phyloP scores from a whole-genome alignment of 176 grass and related monocot species.

The Raddia distichophylla region DNA sequence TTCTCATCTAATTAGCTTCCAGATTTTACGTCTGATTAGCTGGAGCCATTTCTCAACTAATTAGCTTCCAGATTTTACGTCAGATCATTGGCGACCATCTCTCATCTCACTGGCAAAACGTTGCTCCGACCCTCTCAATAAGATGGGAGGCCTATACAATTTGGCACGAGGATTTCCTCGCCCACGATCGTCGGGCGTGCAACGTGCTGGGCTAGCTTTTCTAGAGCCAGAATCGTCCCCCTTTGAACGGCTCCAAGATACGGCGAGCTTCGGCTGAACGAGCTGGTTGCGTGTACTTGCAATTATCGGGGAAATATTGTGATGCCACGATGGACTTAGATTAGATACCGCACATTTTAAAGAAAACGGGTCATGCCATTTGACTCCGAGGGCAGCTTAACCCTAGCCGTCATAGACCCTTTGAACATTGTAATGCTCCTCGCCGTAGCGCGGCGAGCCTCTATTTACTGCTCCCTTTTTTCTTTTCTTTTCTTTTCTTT shows the following conservation, averaged over 20 bases:
- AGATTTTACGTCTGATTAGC: neutral
- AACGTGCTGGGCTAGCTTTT: neutral
- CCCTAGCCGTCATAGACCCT: no score
- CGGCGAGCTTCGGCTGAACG: neutral
- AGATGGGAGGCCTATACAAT: neutral
- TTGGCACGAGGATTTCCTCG: constrained; percentile 15
- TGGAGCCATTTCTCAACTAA: no score
- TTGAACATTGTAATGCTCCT: no score
- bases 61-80: no score
- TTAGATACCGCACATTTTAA: neutral
- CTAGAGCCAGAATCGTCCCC: neutral
- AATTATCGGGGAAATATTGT: neutral
- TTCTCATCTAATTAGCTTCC: constrained; percentile 19
- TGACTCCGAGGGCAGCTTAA: no score
- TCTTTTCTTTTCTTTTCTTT: no score
- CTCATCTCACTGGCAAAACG: neutral
- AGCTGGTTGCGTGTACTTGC: neutral
- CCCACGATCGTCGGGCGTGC: neutral
- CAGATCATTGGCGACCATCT: no score
- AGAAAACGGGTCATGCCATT: no score
- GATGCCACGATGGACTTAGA: neutral
- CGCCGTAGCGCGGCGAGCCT: no score
- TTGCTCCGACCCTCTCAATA: neutral
- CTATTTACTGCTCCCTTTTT: no score
- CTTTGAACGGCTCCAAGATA: constrained; percentile 1